Evolutionary conservation across 2,329 filamentous ascomycete genomes (phyloP).

Genomic region (Aspergillus alliaceus): DNA sequence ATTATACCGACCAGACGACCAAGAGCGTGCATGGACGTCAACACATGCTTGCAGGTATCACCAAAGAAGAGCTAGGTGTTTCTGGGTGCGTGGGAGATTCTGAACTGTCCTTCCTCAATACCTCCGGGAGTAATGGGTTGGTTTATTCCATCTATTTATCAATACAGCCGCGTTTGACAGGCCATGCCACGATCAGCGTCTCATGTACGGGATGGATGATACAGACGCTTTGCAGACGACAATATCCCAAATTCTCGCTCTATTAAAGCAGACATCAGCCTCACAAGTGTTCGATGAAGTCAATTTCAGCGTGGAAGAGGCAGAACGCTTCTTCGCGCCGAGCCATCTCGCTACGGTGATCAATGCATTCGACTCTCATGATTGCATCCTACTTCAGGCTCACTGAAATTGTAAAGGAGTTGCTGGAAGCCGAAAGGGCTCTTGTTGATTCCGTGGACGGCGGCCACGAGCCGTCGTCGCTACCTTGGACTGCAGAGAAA

Average conservation of each 20-base stretch:
- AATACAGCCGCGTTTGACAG: neutral
- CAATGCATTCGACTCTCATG: neutral
- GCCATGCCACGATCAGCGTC: neutral
- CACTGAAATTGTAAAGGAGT: neutral
- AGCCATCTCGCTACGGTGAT: neutral
- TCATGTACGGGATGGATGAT: neutral
- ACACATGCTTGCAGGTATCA: neutral
- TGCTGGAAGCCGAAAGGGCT: neutral
- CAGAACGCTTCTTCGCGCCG: neutral
- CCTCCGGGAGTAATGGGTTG: neutral
- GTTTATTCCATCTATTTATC: neutral
- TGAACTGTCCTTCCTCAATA: accelerated
- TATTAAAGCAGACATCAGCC: neutral
- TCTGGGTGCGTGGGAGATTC: no score
- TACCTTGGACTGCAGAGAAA: neutral
- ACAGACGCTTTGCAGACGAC: neutral
- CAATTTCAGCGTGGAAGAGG: neutral
- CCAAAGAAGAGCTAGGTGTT: no score
- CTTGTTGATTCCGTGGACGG: neutral
- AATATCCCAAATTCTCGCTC: neutral
- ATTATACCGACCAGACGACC: neutral
- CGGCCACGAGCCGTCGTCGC: neutral
- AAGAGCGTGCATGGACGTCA: neutral
- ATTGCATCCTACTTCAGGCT: slow-evolving; percentile 4
- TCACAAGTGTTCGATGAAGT: neutral